Evolutionary conservation across 305 asterid species (phyloP), one percentile per base, ranked within the genome.

Genomic region (Fraxinus sp.): DNA sequence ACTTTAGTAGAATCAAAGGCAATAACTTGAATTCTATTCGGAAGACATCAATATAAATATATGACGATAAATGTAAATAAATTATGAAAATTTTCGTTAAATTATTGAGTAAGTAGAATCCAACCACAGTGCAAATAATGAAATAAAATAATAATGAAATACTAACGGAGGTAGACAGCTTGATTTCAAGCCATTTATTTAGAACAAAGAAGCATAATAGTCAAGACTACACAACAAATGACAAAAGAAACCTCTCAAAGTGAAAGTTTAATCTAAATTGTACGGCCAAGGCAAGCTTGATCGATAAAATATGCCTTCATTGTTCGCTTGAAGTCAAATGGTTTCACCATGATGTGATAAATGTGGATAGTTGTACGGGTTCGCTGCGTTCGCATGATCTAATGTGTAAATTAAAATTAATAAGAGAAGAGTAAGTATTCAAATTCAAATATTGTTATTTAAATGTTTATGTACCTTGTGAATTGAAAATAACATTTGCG

Each of bases 241-340:
- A 37, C 46, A 71, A 28, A 30, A n/a, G 24, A 30, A 3, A 36
- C 28, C 79, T 78, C 76, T 71, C 26, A 16, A n/a, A 55, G 13
- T 83, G 59, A 59, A 7, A 62, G 0, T 4, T 52, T 4, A 70
- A 46, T 10, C 57, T 5, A 37, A 72, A 20, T 79, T 84, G 84
- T 72, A 81, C 73, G 57, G 82, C 84, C 87, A 73, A 77, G 72
- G n/a, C 33, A 77, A 62, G 20, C 46, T 39, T 39, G 46, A 7
- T 39, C 46, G 46, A 39, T 39, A 39, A 39, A 39, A 39, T 39
- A 39, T 39, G 46, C 46, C 2, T 39, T 39, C 46, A 39, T 14
- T 0, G 16, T 43, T 43, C 0, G 52, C 52, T 11, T 43, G 3
- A 43, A 10, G 10, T 10, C 16, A 43, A 43, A 43, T 43, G 52